Conservation (phyloP, 495 filamentous ascomycete genomes). For the Aspergillus ostianus region DNA sequence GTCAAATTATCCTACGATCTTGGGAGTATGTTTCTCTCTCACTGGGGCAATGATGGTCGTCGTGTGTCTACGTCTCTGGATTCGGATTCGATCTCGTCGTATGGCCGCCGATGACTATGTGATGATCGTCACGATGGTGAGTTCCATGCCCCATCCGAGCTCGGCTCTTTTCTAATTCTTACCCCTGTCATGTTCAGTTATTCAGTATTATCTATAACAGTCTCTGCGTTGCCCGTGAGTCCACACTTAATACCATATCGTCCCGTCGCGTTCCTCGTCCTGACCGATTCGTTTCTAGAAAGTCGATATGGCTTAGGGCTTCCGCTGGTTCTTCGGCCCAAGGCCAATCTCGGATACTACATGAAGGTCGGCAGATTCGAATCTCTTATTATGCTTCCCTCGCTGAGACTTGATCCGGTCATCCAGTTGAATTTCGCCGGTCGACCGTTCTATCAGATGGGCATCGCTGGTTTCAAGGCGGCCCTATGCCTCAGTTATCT, state of each 20-base stretch:
- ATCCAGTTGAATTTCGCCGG: slow-evolving; percentile 52
- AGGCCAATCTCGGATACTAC: slow-evolving; percentile 38
- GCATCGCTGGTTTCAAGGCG: slow-evolving; percentile 59
- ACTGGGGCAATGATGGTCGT: slow-evolving; percentile 37
- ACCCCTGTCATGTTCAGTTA: slow-evolving; percentile 15
- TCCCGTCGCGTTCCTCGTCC: slow-evolving; percentile 1
- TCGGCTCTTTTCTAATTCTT: neutral
- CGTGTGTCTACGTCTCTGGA: slow-evolving; percentile 35
- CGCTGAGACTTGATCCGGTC: neutral
- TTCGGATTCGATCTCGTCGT: slow-evolving; percentile 34
- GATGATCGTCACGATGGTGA: slow-evolving; percentile 43
- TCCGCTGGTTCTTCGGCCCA: slow-evolving; percentile 39
- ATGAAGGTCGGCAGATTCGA: slow-evolving; percentile 26
- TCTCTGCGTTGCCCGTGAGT: slow-evolving; percentile 51
- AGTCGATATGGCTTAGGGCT: slow-evolving; percentile 53
- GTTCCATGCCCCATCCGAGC: neutral
- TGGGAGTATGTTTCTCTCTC: slow-evolving; percentile 44
- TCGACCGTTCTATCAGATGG: slow-evolving; percentile 58
- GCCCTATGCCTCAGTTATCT: slow-evolving; percentile 58
- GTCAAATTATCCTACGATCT: slow-evolving; percentile 43
- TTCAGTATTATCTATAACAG: slow-evolving; percentile 50
- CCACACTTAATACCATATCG: neutral
- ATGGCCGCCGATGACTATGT: slow-evolving; percentile 48
- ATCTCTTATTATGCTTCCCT: neutral
- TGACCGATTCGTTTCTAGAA: slow-evolving; percentile 29